These are phyloP conservation scores for Phalaenopsis aphrodite DNA, from an alignment of 106 monocot species.

Conservation along the genomic window DNA sequence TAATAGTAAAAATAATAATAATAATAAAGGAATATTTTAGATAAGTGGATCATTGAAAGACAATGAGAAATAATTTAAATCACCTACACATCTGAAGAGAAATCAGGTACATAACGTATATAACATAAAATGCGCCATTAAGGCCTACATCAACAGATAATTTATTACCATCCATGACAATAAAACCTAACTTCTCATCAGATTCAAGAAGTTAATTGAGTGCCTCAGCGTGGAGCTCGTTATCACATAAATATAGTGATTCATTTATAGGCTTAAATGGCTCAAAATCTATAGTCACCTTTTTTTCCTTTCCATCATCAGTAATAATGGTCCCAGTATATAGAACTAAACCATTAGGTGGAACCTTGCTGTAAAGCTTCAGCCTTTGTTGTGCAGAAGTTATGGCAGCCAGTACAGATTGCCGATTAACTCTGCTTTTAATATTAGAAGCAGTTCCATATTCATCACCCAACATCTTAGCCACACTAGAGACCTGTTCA, in stretches of 20 bases:
- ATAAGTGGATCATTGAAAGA: too few relatives aligned
- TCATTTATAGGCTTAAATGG: constrained; percentile 22
- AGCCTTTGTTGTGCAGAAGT: too few relatives aligned
- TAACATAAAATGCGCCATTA: too few relatives aligned
- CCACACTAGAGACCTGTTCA: constrained; percentile 18
- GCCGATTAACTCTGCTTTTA: constrained; percentile 49
- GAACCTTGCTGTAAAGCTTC: constrained; percentile 14
- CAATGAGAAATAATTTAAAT: too few relatives aligned
- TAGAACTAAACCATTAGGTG: constrained; percentile 35
- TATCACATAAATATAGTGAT: constrained; percentile 20
- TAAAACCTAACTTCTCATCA: constrained; percentile 26
- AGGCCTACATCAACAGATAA: too few relatives aligned
- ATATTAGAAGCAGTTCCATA: constrained; percentile 26
- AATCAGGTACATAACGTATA: too few relatives aligned
- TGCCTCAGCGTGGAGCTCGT: constrained; percentile 20
- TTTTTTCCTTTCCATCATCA: constrained; percentile 54
- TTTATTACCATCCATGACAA: constrained; percentile 52
- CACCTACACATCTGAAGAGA: too few relatives aligned
- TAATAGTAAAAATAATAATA: too few relatives aligned
- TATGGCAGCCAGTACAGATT: constrained; percentile 30
- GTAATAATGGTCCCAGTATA: constrained; percentile 53
- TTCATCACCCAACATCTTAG: constrained; percentile 27
- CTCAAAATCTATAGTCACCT: constrained; percentile 31
- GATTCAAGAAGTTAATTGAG: constrained; percentile 29
- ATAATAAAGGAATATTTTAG: too few relatives aligned